Percentiles rank a stretch among this genome's conserved stretches.
Conservation (phyloP, 495 filamentous ascomycete species). For the Podospora conica region DNA sequence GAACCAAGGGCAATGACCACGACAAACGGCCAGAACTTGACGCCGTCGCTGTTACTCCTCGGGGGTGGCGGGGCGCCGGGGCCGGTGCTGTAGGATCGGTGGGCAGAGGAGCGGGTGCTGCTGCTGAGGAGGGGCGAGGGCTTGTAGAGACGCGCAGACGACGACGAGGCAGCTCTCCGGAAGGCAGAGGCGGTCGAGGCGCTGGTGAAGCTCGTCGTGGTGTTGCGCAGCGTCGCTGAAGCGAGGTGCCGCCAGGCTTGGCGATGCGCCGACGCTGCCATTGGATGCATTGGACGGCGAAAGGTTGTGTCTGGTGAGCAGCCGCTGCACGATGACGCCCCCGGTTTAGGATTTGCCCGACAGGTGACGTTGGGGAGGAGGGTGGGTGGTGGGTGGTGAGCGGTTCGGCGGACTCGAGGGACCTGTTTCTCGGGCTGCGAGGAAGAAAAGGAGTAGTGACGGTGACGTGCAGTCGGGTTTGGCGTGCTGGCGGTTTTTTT, state of each 20-base stretch:
- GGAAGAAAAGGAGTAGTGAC: background rate
- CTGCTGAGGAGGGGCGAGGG: background rate
- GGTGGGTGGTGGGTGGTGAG: background rate
- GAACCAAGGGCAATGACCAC: conserved; percentile 41
- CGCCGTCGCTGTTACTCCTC: conserved; percentile 22
- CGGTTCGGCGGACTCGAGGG: background rate
- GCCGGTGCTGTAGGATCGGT: conserved; percentile 28
- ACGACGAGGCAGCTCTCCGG: conserved; percentile 3
- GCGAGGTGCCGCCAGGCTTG: conserved; percentile 29
- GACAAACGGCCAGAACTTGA: conserved; percentile 48
- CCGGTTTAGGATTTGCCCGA: background rate
- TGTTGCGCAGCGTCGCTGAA: conserved; percentile 16
- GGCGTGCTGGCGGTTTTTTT: background rate
- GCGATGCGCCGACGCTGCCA: conserved; percentile 23
- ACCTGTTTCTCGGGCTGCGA: background rate
- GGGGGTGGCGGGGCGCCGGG: conserved; percentile 23
- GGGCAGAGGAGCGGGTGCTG: background rate
- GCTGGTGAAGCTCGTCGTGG: background rate
- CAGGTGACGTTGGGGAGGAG: background rate
- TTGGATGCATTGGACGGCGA: conserved; percentile 17
- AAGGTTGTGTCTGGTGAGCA: conserved; percentile 1
- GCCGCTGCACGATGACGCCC: conserved; percentile 23
- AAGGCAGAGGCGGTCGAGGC: conserved; percentile 1
- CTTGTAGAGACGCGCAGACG: conserved; percentile 1
- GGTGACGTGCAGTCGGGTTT: background rate